Base-by-base conservation (phyloP, 495 filamentous ascomycete species). In the Daldinia loculata region DNA sequence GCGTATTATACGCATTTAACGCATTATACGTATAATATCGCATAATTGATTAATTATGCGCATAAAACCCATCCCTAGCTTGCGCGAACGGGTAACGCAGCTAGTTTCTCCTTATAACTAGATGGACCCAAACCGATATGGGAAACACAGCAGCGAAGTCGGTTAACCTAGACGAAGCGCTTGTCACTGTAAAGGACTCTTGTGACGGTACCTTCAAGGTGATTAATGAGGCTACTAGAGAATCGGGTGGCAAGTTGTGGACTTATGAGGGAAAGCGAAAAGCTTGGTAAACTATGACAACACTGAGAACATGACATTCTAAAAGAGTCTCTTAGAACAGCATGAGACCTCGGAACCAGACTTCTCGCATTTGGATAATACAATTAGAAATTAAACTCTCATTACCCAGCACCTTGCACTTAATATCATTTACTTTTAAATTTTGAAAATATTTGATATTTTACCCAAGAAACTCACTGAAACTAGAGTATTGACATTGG, bases 51-150 rank as follows among this genome's bases (percentile, higher is more conserved):
- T n/a, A n/a, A n/a, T n/a, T n/a, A n/a, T n/a, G n/a, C n/a, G n/a
- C n/a, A n/a, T n/a, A n/a, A n/a, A n/a, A n/a, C n/a, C n/a, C n/a
- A n/a, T n/a, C n/a, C n/a, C n/a, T n/a, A n/a, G n/a, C n/a, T n/a
- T n/a, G n/a, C n/a, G n/a, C n/a, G n/a, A n/a, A n/a, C n/a, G n/a
- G n/a, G n/a, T n/a, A n/a, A n/a, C n/a, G n/a, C n/a, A n/a, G n/a
- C 55, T 39, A 2, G 41, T 27, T 26, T 34, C n/a, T 39, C 55
- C n/a, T 24, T 26, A 17, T 57, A n/a, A n/a, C n/a, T n/a, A 57
- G 30, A 24, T 39, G 55, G 55, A 34, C 55, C 19, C 19, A 34
- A 12, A 38, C 55, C 32, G 55, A 57, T 15, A 57, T 57, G 55
- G 55, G 55, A 22, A 39, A 57, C 5, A 39, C n/a, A 14, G 1